Conservation (phyloP, 371 early-diverging fungal genomes). For the Mortierella sp. region DNA sequence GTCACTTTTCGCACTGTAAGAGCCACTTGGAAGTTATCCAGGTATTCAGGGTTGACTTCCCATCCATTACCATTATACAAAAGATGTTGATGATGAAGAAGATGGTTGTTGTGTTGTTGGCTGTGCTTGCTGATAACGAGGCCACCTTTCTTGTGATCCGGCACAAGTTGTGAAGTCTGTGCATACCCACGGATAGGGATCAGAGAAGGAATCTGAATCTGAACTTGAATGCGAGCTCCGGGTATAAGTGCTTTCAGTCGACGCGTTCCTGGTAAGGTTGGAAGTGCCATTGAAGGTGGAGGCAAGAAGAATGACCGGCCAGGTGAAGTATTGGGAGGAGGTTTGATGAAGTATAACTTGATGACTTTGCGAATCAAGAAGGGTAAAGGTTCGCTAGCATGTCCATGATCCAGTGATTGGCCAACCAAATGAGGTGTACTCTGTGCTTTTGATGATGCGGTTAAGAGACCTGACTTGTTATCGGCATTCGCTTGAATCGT, state of each 20-base stretch:
- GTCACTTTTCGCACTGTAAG: conserved; percentile 42
- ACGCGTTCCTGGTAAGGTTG: conserved; percentile 29
- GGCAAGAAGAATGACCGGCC: conserved; percentile 18
- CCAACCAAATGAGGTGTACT: conserved; percentile 15
- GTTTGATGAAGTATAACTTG: conserved; percentile 44
- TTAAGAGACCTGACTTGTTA: not conserved
- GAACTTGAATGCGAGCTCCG: conserved; percentile 46
- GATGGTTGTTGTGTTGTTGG: not conserved
- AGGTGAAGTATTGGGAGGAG: conserved; percentile 23
- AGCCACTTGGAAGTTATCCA: conserved; percentile 40
- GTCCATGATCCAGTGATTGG: not conserved
- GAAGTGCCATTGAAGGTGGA: conserved; percentile 31
- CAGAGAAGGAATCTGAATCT: conserved; percentile 42
- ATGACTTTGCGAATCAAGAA: conserved; percentile 41
- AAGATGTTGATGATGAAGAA: not conserved
- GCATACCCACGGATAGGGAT: conserved; percentile 44
- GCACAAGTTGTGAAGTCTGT: conserved; percentile 32
- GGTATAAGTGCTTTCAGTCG: conserved; percentile 45
- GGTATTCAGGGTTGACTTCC: not conserved
- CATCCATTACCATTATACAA: conserved; percentile 6
- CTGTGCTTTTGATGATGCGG: conserved; percentile 2
- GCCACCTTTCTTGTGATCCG: conserved; percentile 33
- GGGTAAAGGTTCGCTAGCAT: conserved; percentile 22
- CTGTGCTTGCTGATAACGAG: conserved; percentile 25
- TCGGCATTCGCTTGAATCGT: not conserved